Conservation (phyloP, 306 rosid genomes). For the Vigna hirtella region DNA sequence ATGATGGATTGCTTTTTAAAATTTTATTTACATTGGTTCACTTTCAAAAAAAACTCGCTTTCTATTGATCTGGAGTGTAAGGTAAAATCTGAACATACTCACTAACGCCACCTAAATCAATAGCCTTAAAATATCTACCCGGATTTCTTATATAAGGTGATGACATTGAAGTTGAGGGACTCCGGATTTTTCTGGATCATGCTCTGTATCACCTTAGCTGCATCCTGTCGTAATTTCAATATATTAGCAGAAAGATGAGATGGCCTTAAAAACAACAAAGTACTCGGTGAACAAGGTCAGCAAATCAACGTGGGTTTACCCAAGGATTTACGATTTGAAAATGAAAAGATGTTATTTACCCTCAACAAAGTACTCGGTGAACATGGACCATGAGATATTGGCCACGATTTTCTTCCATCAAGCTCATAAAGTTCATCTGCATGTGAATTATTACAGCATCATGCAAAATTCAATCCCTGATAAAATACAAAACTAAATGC, state of each 20-base stretch:
- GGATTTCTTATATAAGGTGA: conserved; percentile 71
- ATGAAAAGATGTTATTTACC: conserved; percentile 52
- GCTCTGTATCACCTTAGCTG: conserved; percentile 72
- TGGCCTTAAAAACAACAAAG: conserved; percentile 50
- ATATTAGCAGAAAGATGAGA: conserved; percentile 16
- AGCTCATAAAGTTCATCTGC: conserved; percentile 87
- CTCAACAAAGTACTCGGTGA: conserved; percentile 66
- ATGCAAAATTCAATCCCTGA: conserved; percentile 6
- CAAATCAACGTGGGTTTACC: no score
- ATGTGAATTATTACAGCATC: background rate
- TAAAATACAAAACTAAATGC: background rate
- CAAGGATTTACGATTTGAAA: no score
- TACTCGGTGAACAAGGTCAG: conserved; percentile 56
- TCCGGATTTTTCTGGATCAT: conserved; percentile 76
- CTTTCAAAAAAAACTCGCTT: background rate
- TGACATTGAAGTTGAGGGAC: conserved; percentile 79
- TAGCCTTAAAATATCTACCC: conserved; percentile 29
- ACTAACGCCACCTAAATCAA: conserved; percentile 8
- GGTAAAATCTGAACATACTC: background rate
- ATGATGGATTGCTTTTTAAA: background rate
- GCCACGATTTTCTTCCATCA: conserved; percentile 83
- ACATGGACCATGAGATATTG: conserved; percentile 80
- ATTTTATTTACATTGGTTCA: background rate
- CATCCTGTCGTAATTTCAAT: conserved; percentile 60
- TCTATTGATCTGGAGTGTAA: background rate